Conservation (phyloP, 1,139 yeast species). For the Blastobotrys apis region DNA sequence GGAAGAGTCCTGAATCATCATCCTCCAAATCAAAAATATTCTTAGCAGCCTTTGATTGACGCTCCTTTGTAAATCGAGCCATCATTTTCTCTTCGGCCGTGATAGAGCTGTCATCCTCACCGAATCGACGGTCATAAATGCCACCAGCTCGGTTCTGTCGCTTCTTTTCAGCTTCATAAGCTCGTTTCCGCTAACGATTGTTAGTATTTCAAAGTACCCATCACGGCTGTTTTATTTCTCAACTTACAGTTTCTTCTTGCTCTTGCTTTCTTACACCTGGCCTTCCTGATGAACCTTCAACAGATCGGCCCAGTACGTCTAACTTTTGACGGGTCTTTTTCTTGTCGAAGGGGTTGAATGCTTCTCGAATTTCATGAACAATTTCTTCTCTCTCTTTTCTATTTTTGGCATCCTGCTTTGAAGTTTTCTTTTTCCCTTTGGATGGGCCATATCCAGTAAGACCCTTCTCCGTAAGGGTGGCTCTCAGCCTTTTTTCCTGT, state of each 20-base stretch:
- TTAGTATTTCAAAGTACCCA: not conserved
- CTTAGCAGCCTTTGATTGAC: slow-evolving; percentile 45
- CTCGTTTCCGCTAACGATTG: slow-evolving; percentile 46
- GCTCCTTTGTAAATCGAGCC: slow-evolving; percentile 80
- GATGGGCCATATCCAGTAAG: slow-evolving; percentile 75
- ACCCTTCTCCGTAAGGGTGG: slow-evolving; percentile 70
- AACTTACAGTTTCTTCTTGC: slow-evolving; percentile 51
- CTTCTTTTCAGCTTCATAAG: slow-evolving; percentile 60
- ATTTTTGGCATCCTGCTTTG: slow-evolving; percentile 43
- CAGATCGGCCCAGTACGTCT: slow-evolving; percentile 54
- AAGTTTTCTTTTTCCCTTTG: slow-evolving; percentile 48
- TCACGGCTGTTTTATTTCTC: not conserved
- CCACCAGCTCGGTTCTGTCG: slow-evolving; percentile 73
- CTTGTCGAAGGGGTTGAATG: slow-evolving; percentile 86
- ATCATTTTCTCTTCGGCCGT: slow-evolving; percentile 90
- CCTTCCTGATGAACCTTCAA: slow-evolving; percentile 60
- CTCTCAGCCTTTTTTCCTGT: slow-evolving; percentile 78
- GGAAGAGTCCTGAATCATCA: slow-evolving; percentile 53
- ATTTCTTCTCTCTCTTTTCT: slow-evolving; percentile 49
- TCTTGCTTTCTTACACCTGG: slow-evolving; percentile 73
- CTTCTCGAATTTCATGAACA: slow-evolving; percentile 61
- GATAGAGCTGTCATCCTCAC: slow-evolving; percentile 70
- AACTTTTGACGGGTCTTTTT: slow-evolving; percentile 63
- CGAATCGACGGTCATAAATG: slow-evolving; percentile 81
- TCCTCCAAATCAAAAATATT: slow-evolving; percentile 62